Percentiles rank a stretch among this genome's conserved stretches.
These are phyloP conservation scores for Paramecium tetraurelia DNA, from an alignment of 73 alveolate genomes.

Conservation along the genomic window DNA sequence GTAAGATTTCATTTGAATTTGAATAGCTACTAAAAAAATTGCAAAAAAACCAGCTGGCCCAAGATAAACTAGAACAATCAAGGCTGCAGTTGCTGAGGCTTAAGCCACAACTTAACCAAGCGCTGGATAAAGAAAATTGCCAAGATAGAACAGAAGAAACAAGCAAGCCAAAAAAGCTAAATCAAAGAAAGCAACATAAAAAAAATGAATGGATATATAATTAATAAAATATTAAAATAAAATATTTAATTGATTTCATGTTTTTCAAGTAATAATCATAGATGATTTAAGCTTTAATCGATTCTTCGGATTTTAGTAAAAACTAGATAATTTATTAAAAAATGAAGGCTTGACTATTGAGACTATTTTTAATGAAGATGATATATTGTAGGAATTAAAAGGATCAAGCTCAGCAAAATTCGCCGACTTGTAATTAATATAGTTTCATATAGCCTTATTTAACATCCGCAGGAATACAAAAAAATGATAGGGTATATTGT, in stretches of 20 bases:
- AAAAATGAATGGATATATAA: not conserved
- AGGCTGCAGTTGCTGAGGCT: conserved; percentile 43
- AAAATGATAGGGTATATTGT: not conserved
- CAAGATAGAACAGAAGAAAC: conserved; percentile 42
- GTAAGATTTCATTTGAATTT: not conserved
- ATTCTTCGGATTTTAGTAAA: not conserved
- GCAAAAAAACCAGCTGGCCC: conserved; percentile 12
- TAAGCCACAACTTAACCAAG: conserved; percentile 25
- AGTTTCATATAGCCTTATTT: not conserved
- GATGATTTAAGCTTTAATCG: not conserved
- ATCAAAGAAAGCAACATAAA: not conserved
- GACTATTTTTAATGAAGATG: not conserved
- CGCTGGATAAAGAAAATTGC: conserved; percentile 46
- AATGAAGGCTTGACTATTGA: not conserved
- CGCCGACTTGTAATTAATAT: not conserved
- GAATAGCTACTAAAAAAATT: conserved; percentile 2
- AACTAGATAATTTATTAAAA: not conserved
- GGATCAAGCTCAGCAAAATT: not conserved
- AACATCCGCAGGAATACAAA: not conserved
- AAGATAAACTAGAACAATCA: conserved; percentile 24
- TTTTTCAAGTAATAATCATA: not conserved
- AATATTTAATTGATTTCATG: not conserved
- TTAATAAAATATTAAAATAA: not conserved
- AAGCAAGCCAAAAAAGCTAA: not conserved
- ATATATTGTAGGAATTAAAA: not conserved